Base-by-base conservation (phyloP, 768 basidiomycete genomes). In the Pleurotus sapidus region DNA sequence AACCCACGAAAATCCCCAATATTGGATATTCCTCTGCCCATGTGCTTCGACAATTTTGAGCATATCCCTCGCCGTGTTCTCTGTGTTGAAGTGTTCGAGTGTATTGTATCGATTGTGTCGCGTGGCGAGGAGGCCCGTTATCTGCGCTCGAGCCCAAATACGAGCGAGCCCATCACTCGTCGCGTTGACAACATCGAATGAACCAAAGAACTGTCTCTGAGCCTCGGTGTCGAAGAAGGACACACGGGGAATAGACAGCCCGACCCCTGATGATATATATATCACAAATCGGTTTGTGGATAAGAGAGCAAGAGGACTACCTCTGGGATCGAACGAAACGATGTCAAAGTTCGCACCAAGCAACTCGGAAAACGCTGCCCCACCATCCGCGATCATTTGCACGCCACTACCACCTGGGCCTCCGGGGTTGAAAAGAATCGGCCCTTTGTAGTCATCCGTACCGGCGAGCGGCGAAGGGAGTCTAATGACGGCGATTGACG, bases 391-490 rank as follows among this genome's bases (percentile, higher is more conserved):
- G 20, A 74, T 59, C 0, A 70, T 17, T 4, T 66, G 63, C 5
- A 79, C 71, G 3, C 79, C 78, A 56, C 75, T 75, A 3, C 73
- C 75, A 9, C 79, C 79, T 0, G 79, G 79, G 0, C 80, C 79
- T 20, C 79, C 77, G 1, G 77, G 79, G 51, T 80, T 80, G 60
- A 77, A 68, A 5, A 80, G 64, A 14, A 80, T 66, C 1, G 78
- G 78, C 0, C 80, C 80, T 17, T 72, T 72, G 57, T 79, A 80
- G 5, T 67, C 60, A 3, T 64, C 59, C 1, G 49, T 37, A 1
- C 67, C 61, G 0, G 56, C 27, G 37, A 75, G 55, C 1, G 67
- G 55, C 6, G 79, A 71, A 2, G 75, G 75, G 30, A 72, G 67
- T 17, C 77, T 72, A 18, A 74, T 70, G 6, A 81, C 56, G 0